phyloP scores from a whole-genome alignment of 2,329 filamentous ascomycete species.

The Cordyceps cicadae region DNA sequence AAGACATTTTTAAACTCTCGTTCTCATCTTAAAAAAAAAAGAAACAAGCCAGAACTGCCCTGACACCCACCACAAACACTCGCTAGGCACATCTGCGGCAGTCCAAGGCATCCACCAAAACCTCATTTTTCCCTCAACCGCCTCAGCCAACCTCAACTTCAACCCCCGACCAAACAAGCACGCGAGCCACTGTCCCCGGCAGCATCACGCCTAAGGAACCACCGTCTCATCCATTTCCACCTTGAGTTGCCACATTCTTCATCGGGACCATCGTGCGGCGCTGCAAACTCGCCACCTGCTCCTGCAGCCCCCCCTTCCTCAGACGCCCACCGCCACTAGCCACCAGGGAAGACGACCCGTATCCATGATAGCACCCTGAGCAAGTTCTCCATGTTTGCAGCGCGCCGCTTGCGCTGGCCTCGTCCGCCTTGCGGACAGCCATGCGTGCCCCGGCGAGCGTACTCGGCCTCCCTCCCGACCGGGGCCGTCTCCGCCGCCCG shows the following conservation, averaged over 20 bases:
- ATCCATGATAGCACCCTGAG: neutral
- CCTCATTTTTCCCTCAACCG: conserved; percentile 2
- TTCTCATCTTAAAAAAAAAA: no score
- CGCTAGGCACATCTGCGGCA: neutral
- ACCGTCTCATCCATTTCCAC: neutral
- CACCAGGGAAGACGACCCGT: neutral
- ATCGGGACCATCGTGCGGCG: no score
- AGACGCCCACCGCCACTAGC: no score
- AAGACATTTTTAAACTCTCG: no score
- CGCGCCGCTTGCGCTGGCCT: neutral
- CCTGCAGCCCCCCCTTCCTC: neutral
- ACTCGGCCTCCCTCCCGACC: conserved; percentile 26
- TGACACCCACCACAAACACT: neutral
- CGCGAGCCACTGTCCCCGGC: neutral
- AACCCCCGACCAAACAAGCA: neutral
- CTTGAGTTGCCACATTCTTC: neutral
- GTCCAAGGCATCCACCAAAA: neutral
- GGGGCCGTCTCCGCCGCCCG: conserved; percentile 15
- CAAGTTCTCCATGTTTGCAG: neutral
- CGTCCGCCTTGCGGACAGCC: neutral
- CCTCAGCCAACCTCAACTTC: neutral
- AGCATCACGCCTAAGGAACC: neutral
- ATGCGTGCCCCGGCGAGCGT: conserved; percentile 16
- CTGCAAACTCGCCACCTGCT: neutral
- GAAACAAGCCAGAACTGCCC: neutral